A percentile compares a stretch with the other conserved stretches of the same genome.
phyloP scores from a whole-genome alignment of 2,329 filamentous ascomycete genomes.

The Plectosphaerella sp. region DNA sequence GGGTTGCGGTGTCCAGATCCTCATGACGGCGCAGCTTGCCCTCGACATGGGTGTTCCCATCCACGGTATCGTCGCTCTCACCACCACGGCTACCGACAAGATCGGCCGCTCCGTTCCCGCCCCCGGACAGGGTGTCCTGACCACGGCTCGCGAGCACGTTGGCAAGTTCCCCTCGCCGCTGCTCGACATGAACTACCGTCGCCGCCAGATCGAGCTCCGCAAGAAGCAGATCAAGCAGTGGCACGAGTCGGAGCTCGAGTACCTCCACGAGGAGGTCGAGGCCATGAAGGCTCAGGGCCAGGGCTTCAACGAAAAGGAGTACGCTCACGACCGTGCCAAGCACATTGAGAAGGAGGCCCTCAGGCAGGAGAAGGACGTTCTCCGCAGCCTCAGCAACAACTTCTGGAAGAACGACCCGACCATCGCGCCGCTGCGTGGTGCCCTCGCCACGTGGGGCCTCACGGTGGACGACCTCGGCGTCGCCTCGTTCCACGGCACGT shows the following conservation, averaged over 20 bases:
- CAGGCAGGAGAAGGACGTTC: slow-evolving; percentile 88
- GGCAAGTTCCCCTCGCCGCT: slow-evolving; percentile 94
- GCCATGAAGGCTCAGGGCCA: slow-evolving; percentile 80
- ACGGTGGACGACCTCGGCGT: slow-evolving; percentile 94
- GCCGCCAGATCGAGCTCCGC: slow-evolving; percentile 88
- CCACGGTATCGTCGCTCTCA: slow-evolving; percentile 88
- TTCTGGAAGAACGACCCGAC: slow-evolving; percentile 97
- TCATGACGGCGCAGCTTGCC: slow-evolving; percentile 95
- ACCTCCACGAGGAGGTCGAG: slow-evolving; percentile 84
- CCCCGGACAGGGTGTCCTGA: slow-evolving; percentile 93
- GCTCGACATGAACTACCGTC: slow-evolving; percentile 95
- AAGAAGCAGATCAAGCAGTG: slow-evolving; percentile 93
- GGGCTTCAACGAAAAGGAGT: slow-evolving; percentile 76
- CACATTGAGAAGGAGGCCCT: slow-evolving; percentile 84
- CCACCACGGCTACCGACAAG: slow-evolving; percentile 96
- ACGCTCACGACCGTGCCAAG: slow-evolving; percentile 74
- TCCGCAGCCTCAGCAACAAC: slow-evolving; percentile 91
- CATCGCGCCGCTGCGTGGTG: slow-evolving; percentile 93
- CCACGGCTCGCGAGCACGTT: slow-evolving; percentile 84
- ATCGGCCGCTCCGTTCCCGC: slow-evolving; percentile 96
- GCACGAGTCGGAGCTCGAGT: slow-evolving; percentile 93
- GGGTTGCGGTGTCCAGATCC: slow-evolving; percentile 94
- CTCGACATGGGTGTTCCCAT: slow-evolving; percentile 99
- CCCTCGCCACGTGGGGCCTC: slow-evolving; percentile 94
- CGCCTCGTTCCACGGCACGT: slow-evolving; percentile 98